Percentiles rank a stretch among this genome's conserved stretches.
phyloP scores from a whole-genome alignment of 2,329 filamentous ascomycete genomes.

The Phialophora expanda region DNA sequence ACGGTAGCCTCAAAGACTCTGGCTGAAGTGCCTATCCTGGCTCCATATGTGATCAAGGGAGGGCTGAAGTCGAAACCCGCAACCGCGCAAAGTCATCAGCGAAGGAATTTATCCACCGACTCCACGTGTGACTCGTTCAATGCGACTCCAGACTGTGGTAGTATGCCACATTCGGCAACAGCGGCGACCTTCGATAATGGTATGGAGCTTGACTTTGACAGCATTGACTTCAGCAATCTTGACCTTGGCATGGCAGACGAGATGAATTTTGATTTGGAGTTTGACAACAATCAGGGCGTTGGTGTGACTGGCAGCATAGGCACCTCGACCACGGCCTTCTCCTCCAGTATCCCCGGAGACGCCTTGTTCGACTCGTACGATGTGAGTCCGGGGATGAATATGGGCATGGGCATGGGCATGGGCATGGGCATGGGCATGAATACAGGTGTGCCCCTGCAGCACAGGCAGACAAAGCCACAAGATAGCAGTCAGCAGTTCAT shows the following conservation, averaged over 20 bases:
- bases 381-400: conserved; percentile 14
- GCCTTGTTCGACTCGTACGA: conserved; percentile 29
- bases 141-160: conserved; percentile 24
- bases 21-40: conserved; percentile 50
- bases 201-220: conserved; percentile 40
- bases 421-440: conserved; percentile 22
- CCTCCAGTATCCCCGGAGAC: conserved; percentile 28
- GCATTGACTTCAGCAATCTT: conserved; percentile 38
- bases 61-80: conserved; percentile 46
- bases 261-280: conserved; percentile 33
- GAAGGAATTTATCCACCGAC: conserved; percentile 24
- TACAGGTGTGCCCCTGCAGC: conserved; percentile 3
- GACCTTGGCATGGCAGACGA: conserved; percentile 37
- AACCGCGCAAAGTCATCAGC: conserved; percentile 33
- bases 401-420: conserved; percentile 22
- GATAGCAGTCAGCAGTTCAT: conserved; percentile 22
- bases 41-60: conserved; percentile 50
- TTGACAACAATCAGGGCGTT: conserved; percentile 17
- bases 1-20: conserved; percentile 23
- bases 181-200: conserved; percentile 28
- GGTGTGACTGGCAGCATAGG: background rate
- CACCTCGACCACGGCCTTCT: conserved; percentile 22
- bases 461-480: conserved; percentile 16
- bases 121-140: conserved; percentile 12
- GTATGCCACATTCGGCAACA: conserved; percentile 25